These are phyloP conservation scores for Escallonia herrerae DNA, from an alignment of 129 eudicot genomes.

Conservation along the genomic window DNA sequence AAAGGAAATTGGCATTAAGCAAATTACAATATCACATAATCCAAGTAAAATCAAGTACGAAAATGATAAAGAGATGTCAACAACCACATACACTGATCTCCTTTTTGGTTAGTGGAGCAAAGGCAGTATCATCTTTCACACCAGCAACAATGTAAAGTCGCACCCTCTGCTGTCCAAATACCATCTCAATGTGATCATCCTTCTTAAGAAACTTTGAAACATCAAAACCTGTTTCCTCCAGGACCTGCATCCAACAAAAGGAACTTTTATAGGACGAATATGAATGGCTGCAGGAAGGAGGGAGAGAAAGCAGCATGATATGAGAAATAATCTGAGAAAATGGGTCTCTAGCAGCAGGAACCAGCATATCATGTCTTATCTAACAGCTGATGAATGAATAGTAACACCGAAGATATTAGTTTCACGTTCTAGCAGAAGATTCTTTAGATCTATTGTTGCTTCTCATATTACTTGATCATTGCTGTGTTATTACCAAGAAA, in stretches of 20 bases:
- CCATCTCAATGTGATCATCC: conserved; percentile 82
- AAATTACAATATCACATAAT: too few species aligned
- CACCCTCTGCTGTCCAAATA: conserved; percentile 93
- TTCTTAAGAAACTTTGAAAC: conserved; percentile 77
- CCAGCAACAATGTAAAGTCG: conserved; percentile 92
- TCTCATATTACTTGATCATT: too few species aligned
- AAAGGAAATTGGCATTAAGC: too few species aligned
- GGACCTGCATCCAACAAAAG: conserved; percentile 61
- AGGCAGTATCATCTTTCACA: conserved; percentile 82
- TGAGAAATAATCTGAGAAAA: too few species aligned
- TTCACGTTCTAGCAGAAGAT: too few species aligned
- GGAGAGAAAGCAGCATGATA: not conserved
- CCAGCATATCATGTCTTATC: too few species aligned
- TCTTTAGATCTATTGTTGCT: too few species aligned
- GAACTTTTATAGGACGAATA: not conserved
- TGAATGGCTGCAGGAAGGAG: not conserved
- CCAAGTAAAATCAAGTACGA: not conserved
- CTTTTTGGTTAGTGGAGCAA: conserved; percentile 96
- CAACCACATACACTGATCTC: conserved; percentile 83
- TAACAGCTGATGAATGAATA: too few species aligned
- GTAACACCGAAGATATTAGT: too few species aligned
- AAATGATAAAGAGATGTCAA: not conserved
- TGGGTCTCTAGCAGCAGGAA: too few species aligned
- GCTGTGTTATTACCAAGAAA: too few species aligned
- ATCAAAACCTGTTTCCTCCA: conserved; percentile 97